Base-by-base conservation (phyloP, 169 alveolate species). In the Plasmodium inui region DNA sequence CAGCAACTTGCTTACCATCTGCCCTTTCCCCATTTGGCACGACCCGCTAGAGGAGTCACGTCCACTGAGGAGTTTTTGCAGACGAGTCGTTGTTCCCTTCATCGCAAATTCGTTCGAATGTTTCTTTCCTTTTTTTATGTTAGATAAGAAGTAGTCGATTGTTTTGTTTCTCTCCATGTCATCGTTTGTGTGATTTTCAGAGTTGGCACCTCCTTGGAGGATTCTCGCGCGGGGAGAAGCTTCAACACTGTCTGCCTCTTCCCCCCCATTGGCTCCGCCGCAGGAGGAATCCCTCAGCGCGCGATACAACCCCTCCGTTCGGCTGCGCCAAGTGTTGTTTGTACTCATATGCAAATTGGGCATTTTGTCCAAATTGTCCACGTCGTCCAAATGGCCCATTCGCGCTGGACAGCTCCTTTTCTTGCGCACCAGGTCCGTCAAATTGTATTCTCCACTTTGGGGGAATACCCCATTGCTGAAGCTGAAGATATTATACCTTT, bases 401-500 rank as follows among this genome's bases (percentile, higher is more conserved):
- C 26, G 61, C 22, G 30, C n/a, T 19, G 37, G 37, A 19, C 30
- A 67, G 37, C 76, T 19, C 30, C 17, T 19, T 7, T 67, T 67
- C 76, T 67, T 19, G 6, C 37, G 8, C 32, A 67, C 30, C 37
- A 67, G 14, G n/a, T 28, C 22, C n/a, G 39, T 67, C 76, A 67
- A 8, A n/a, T 3, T 22, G 76, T 2, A 0, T 2, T 12, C 39
- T 0, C 57, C 55, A 10, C 39, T 26, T 70, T 14, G 37, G 32
- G 55, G 34, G 9, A 84, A 19, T 28, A 44, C 12, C 17, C 46
- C 80, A 74, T 86, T 86, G 19, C 85, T 86, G 50, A 74, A 53
- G 39, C 93, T 86, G 46, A 86, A 74, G 0, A 86, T 17, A 9
- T 86, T 86, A 34, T 76, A 86, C 67, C n/a, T 86, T 86, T 74